Base-by-base conservation (phyloP, 768 basidiomycete species). In the Bullera alba region DNA sequence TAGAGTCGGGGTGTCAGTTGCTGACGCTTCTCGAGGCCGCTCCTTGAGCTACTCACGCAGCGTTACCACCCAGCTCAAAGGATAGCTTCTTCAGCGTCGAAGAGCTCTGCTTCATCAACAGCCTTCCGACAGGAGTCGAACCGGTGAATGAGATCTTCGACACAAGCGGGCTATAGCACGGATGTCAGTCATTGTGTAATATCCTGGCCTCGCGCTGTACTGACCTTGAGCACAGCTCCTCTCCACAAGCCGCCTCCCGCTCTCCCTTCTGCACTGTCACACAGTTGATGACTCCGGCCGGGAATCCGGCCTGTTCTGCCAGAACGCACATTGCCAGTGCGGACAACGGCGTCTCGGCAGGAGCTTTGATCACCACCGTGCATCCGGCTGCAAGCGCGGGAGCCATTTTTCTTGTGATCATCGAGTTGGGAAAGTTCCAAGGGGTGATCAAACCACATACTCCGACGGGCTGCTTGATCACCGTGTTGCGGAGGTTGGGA, bases 401-500 rank as follows among this genome's bases (percentile, higher is more conserved):
- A 16, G 57, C 62, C 35, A 61, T 46, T 45, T 67, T 67, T 25
- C 65, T 54, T 0, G 59, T 57, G 34, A 63, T 59, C 60, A 60
- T 58, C 22, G 54, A 57, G 51, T 50, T 57, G 26, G 65, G 61
- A 41, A 67, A 67, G 54, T 67, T 67, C 61, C 61, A 60, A 26
- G 54, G 54, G 21, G 57, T 69, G 64, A 69, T 67, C 39, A 73
- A 61, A 2, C 59, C 64, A 51, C 71, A 73, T 8, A 70, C 68
- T 2, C 74, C 74, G 47, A 75, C 57, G n/a, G 92, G 92, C 51
- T 63, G 61, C 55, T 60, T 63, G 54, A 63, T 60, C 38, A 63
- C 51, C 15, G 53, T 54, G 58, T 63, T 63, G 7, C 61, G 53
- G 4, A 51, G 48, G n/a, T 43, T 48, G 16, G 46, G 48, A 19